phyloP scores from a whole-genome alignment of 257 asterid genomes.

The Lantana camara region DNA sequence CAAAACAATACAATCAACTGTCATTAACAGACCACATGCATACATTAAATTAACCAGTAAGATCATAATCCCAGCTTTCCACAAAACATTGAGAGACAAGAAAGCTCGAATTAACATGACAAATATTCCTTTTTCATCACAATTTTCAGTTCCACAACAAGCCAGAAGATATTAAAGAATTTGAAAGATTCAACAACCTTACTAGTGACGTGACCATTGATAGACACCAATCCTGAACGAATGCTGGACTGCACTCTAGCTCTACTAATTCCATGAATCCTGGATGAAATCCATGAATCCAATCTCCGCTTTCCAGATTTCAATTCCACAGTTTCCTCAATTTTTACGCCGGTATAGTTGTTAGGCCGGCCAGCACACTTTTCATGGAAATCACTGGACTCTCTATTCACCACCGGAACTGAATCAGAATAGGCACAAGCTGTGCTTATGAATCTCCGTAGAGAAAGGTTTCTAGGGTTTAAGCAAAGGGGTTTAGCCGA shows the following conservation, averaged over 20 bases:
- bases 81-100: neutral
- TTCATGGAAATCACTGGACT: slow-evolving; percentile 33
- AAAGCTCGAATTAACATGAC: neutral
- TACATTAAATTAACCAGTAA: slow-evolving; percentile 12
- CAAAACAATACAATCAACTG: too few species aligned
- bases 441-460: slow-evolving; percentile 37
- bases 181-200: slow-evolving; percentile 48
- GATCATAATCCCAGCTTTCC: slow-evolving; percentile 6
- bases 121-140: slow-evolving; percentile 1
- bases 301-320: slow-evolving; percentile 65
- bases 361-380: slow-evolving; percentile 31
- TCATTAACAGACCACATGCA: slow-evolving; percentile 2
- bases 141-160: neutral
- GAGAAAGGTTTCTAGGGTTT: slow-evolving; percentile 37
- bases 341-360: slow-evolving; percentile 62
- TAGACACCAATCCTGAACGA: slow-evolving; percentile 83
- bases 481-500: slow-evolving; percentile 38
- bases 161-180: neutral
- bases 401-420: slow-evolving; percentile 25
- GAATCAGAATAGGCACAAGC: slow-evolving; percentile 36
- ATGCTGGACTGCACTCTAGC: slow-evolving; percentile 97
- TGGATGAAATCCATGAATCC: slow-evolving; percentile 88
- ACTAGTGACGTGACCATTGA: slow-evolving; percentile 70
- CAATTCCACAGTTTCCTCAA: slow-evolving; percentile 57
- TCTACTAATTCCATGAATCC: slow-evolving; percentile 79